These are phyloP conservation scores for Fusarium pseudoanthophilum DNA, from an alignment of 2,329 filamentous ascomycete genomes.

Conservation along the genomic window DNA sequence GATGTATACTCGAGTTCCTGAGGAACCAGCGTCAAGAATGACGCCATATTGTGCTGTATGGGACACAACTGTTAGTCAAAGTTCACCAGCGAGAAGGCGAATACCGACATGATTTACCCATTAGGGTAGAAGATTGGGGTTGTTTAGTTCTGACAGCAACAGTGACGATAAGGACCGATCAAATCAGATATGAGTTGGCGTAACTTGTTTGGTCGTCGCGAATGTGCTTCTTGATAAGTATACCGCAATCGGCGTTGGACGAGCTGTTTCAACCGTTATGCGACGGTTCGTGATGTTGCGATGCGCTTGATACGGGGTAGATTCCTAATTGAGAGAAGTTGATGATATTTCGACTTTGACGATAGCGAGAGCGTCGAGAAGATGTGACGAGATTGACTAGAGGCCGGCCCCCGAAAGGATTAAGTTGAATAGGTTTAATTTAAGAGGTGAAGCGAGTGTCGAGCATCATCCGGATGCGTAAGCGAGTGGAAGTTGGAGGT, in stretches of 20 bases:
- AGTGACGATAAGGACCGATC: not conserved
- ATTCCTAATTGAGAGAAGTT: slow-evolving; percentile 17
- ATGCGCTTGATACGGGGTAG: slow-evolving; percentile 7
- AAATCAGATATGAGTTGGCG: not conserved
- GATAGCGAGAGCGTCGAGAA: slow-evolving; percentile 3
- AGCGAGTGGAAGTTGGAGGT: slow-evolving; percentile 21
- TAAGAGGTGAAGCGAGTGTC: slow-evolving; percentile 35
- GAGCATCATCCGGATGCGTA: slow-evolving; percentile 35
- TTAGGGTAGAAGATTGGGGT: slow-evolving; percentile 32
- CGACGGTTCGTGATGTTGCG: slow-evolving; percentile 20
- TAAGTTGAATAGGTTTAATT: not conserved
- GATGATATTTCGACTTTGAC: slow-evolving; percentile 4
- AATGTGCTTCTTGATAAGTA: not conserved
- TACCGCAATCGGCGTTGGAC: not conserved
- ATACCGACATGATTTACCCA: slow-evolving; percentile 53
- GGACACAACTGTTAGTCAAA: slow-evolving; percentile 30
- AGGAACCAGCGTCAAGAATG: slow-evolving; percentile 97
- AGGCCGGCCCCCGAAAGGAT: slow-evolving; percentile 4
- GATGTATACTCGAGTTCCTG: slow-evolving; percentile 92
- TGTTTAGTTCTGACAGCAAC: not conserved
- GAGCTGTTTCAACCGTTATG: slow-evolving; percentile 6
- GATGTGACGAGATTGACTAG: not conserved
- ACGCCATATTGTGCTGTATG: slow-evolving; percentile 80
- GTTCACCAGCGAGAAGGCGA: not conserved
- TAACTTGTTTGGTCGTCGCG: not conserved